Evolutionary conservation across 805 yeast genomes (phyloP).

Genomic region (Wickerhamiella siamensis): DNA sequence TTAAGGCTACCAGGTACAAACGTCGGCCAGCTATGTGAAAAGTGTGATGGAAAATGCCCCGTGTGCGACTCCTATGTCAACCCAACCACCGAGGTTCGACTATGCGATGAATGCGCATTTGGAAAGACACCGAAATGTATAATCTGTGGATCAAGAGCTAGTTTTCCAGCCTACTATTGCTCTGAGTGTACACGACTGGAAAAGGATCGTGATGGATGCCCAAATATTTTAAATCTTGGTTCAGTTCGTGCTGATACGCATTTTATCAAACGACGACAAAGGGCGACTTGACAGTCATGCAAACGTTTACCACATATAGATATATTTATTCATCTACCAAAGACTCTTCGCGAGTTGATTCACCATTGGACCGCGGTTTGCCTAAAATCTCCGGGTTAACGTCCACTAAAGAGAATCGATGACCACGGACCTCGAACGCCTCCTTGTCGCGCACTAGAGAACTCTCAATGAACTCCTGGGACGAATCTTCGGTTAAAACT

Average conservation of each 20-base stretch:
- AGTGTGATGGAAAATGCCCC: constrained; percentile 88
- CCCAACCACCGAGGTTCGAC: constrained; percentile 48
- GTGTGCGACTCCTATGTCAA: constrained; percentile 74
- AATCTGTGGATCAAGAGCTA: constrained; percentile 56
- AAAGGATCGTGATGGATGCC: constrained; percentile 85
- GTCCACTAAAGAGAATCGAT: constrained; percentile 21
- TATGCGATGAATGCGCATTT: constrained; percentile 77
- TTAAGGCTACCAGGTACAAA: constrained; percentile 69
- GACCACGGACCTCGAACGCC: constrained; percentile 20
- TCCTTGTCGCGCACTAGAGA: constrained; percentile 12
- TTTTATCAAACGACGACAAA: constrained; percentile 36
- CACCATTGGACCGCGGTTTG: neutral
- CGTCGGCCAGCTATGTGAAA: constrained; percentile 60
- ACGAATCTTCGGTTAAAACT: neutral
- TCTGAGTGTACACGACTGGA: constrained; percentile 69
- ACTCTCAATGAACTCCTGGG: constrained; percentile 2
- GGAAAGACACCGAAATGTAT: constrained; percentile 61
- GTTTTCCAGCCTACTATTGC: constrained; percentile 67
- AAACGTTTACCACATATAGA: neutral
- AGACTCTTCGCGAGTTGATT: neutral
- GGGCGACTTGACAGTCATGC: neutral
- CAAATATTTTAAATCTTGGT: constrained; percentile 68
- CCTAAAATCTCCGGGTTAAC: constrained; percentile 21
- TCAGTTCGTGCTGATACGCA: constrained; percentile 45
- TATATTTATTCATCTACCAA: neutral